Base-by-base conservation (phyloP, 1,284 basidiomycete species). In the Marasmius oreades region DNA sequence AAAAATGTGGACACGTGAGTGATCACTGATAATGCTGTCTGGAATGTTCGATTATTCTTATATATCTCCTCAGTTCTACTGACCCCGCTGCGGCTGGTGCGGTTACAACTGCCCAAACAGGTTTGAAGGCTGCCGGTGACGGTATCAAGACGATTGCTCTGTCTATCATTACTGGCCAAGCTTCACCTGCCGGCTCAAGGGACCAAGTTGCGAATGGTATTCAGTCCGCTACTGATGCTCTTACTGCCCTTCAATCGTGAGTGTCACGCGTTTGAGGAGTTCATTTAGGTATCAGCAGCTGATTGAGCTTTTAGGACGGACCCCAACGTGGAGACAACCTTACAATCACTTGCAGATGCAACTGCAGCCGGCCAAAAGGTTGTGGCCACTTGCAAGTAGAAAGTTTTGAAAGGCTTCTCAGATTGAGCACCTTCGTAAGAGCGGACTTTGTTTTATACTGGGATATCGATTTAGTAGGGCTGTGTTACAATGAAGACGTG, bases 141-240 rank as follows among this genome's bases (percentile, higher is more conserved):
- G 73, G 70, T 2, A 72, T 75, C 55, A 66, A 62, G 51, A 65
- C 66, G 7, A 75, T 75, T 52, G 73, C 68, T 10, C 59, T 63
- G 51, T 66, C 73, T 1, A 66, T 75, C 24, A 12, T 75, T 50
- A 67, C 67, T 3, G 72, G 72, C 12, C 66, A 70, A 58, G 54
- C 64, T 7, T 70, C 73, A 0, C 72, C 73, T 14, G 72, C 73
- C 18, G 64, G 52, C 48, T 70, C 72, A 20, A 68, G 73, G 44
- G 62, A 65, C 58, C 69, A 72, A 59, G 71, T 72, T 24, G 58
- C 58, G 26, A 51, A 53, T 28, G 70, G 71, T 16, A 64, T 75
- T 16, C 62, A 66, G 62, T 57, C 61, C 8, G 67, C 71, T 18
- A 12, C 31, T 11, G 31, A 46, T 14, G 57, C 57, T 6, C 39